Conservation (phyloP, 805 yeast genomes). For the Brettanomyces sp. region DNA sequence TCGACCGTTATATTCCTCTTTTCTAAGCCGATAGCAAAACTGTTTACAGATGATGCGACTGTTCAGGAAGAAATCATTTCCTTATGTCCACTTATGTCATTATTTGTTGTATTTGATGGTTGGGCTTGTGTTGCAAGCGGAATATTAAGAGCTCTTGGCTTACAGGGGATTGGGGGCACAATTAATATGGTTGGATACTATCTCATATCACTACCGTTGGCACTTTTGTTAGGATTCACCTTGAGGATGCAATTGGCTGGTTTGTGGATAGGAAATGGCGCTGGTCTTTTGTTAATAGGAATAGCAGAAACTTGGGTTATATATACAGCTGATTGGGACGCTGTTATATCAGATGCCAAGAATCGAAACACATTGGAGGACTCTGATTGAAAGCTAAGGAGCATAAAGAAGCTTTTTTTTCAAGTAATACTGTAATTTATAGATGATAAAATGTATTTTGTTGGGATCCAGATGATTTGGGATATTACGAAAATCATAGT, state of each 20-base stretch:
- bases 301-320: conserved; percentile 38
- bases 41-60: conserved; percentile 54
- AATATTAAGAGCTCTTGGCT: conserved; percentile 65
- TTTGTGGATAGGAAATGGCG: conserved; percentile 65
- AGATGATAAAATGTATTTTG: no score
- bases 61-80: conserved; percentile 44
- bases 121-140: conserved; percentile 66
- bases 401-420: no score
- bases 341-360: conserved; percentile 27
- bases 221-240: conserved; percentile 46
- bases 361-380: conserved; percentile 3
- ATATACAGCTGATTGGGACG: conserved; percentile 43
- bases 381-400: no score
- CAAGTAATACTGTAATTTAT: no score
- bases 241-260: conserved; percentile 45
- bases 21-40: conserved; percentile 38
- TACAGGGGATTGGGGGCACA: conserved; percentile 63
- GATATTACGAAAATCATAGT: no score
- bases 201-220: conserved; percentile 59
- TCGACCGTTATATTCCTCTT: conserved; percentile 37
- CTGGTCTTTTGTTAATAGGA: conserved; percentile 51
- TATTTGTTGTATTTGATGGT: conserved; percentile 62
- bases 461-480: no score
- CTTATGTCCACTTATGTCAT: conserved; percentile 55
- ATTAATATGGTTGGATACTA: conserved; percentile 67